Percentiles rank a stretch among this genome's conserved stretches.
phyloP scores from a whole-genome alignment of 2,329 filamentous ascomycete genomes.

The Aspergillus intermedius region DNA sequence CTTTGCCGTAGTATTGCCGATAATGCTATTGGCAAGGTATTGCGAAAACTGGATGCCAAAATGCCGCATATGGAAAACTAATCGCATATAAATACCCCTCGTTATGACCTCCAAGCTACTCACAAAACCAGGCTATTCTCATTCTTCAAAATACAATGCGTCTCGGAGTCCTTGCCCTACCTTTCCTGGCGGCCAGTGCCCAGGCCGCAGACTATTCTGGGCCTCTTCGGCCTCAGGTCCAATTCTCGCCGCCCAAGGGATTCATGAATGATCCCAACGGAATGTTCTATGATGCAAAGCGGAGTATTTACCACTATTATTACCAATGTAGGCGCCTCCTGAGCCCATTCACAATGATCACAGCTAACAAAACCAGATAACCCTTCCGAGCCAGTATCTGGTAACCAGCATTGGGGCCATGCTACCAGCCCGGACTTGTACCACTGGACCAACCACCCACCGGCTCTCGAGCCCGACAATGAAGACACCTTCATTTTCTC shows the following conservation, averaged over 20 bases:
- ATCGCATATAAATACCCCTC: background rate
- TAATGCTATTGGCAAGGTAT: too few species aligned
- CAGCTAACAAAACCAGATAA: conserved; percentile 34
- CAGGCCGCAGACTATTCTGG: conserved; percentile 9
- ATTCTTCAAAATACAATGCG: background rate
- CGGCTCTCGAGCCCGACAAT: conserved; percentile 49
- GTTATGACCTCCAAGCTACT: background rate
- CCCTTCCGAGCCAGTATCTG: conserved; percentile 43
- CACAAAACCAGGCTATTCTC: background rate
- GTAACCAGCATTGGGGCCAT: conserved; percentile 62
- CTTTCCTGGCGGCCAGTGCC: background rate
- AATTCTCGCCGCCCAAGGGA: conserved; percentile 23
- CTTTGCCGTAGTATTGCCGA: too few species aligned
- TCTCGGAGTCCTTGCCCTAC: background rate
- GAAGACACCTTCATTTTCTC: conserved; percentile 44
- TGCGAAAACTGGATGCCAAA: too few species aligned
- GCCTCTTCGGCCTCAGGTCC: conserved; percentile 23
- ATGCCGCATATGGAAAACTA: background rate
- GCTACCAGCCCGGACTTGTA: conserved; percentile 58
- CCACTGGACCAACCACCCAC: conserved; percentile 58
- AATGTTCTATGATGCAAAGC: conserved; percentile 51
- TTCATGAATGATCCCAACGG: conserved; percentile 58
- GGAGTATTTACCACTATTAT: conserved; percentile 56
- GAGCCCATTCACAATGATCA: background rate
- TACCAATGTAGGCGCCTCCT: conserved; percentile 50